These are phyloP conservation scores for Geum urbanum DNA, from an alignment of 306 rosid genomes.

Conservation along the genomic window DNA sequence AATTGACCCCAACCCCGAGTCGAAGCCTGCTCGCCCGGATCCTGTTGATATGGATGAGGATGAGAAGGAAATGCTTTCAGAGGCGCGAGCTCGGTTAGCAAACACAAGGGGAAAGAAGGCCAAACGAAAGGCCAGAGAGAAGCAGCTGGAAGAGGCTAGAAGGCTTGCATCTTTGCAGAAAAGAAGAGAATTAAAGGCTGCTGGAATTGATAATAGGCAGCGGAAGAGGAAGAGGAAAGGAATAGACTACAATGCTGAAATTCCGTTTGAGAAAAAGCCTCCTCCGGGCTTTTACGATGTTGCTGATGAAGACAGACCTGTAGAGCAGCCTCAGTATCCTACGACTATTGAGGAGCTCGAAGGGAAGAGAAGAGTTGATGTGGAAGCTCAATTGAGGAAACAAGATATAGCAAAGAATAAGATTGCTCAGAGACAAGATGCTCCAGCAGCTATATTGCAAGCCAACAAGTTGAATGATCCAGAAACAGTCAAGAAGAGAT, in stretches of 20 bases:
- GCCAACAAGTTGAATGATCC: conserved; percentile 95
- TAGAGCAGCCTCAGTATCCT: conserved; percentile 72
- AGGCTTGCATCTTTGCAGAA: conserved; percentile 98
- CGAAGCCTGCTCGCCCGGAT: conserved; percentile 94
- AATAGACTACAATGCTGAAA: conserved; percentile 85
- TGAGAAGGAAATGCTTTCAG: conserved; percentile 98
- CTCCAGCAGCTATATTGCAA: conserved; percentile 80
- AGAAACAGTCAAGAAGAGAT: conserved; percentile 84
- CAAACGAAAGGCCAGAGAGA: conserved; percentile 90
- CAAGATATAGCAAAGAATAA: conserved; percentile 85
- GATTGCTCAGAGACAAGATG: conserved; percentile 85
- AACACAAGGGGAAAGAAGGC: conserved; percentile 95
- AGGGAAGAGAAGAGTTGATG: conserved; percentile 80
- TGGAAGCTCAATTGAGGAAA: conserved; percentile 75
- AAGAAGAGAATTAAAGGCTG: conserved; percentile 90
- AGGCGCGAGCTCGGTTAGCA: conserved; percentile 92
- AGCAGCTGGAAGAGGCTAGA: conserved; percentile 96
- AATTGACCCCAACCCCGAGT: conserved; percentile 91
- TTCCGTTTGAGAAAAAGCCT: conserved; percentile 93
- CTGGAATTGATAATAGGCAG: conserved; percentile 83
- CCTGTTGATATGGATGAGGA: conserved; percentile 99
- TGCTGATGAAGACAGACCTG: conserved; percentile 66
- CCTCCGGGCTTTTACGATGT: conserved; percentile 90
- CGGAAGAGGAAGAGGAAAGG: conserved; percentile 90
- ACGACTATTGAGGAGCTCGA: conserved; percentile 93